Base-by-base conservation (phyloP, 108 stramenopile species). In the Cylindrotheca fusiformis region DNA sequence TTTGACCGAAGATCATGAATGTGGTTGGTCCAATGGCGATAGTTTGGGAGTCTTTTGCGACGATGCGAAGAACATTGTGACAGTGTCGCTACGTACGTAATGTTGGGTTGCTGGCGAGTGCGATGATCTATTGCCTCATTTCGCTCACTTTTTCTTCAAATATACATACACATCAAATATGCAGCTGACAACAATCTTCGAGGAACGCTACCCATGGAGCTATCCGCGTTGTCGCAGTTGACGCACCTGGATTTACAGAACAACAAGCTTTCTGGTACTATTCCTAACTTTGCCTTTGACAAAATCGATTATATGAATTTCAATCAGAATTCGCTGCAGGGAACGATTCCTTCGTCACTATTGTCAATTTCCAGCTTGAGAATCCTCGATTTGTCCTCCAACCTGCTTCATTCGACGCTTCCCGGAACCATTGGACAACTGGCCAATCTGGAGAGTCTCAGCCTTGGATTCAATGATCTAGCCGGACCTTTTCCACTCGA, bases 401-500 rank as follows among this genome's bases (percentile, higher is more conserved):
- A 41, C 14, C 36, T 10, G 36, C 36, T 41, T 14, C 14, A 6
- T 41, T 41, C 36, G 12, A 21, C 72, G 4, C 32, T 89, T 20
- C 88, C 88, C 23, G 4, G n/a, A 2, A 69, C 75, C 23, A 71
- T 89, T 32, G 78, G 76, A 3, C 12, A 58, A 1, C 52, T 85
- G 8, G 29, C 75, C 55, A 87, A 84, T 10, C 54, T 91, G 31
- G 86, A 91, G 64, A 75, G 62, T 18, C 53, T 91, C 21, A 80
- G 88, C 41, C 55, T 91, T 25, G 83, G 84, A 18, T 84, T 73
- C 72, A 91, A 91, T 57, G 80, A 84, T 26, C 63, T 91, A 29
- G 50, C 69, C 1, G 69, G 69, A n/a, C 33, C 48, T n/a, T 10
- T 70, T n/a, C 60, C 60, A 36, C 10, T 14, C 20, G 41, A 24